These are phyloP conservation scores for Talaromyces sp. DNA, from an alignment of 2,329 filamentous ascomycete species.

Conservation along the genomic window DNA sequence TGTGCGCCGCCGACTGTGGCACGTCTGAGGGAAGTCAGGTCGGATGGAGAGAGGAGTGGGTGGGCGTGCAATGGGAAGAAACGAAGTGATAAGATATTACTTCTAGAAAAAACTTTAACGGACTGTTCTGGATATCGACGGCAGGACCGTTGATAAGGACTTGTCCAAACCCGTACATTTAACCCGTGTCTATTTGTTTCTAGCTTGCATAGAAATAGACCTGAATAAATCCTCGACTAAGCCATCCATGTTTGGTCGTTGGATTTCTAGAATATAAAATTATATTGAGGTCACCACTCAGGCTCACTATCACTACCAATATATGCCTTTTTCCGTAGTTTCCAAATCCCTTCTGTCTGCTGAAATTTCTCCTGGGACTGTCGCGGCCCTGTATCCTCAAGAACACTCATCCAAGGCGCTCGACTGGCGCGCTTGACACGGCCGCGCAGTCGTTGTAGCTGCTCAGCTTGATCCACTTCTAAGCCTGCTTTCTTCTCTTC, in stretches of 20 bases:
- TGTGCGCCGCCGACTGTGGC: slow-evolving; percentile 77
- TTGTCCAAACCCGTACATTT: no score
- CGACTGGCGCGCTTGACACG: slow-evolving; percentile 32
- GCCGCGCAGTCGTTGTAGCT: slow-evolving; percentile 27
- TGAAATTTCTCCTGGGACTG: slow-evolving; percentile 18
- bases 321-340: slow-evolving; percentile 35
- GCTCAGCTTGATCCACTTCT: slow-evolving; percentile 9
- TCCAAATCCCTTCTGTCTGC: slow-evolving; percentile 33
- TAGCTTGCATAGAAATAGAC: no score
- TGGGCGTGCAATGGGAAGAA: slow-evolving; percentile 98
- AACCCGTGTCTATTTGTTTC: no score
- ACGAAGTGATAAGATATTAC: slow-evolving; percentile 14
- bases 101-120: background rate
- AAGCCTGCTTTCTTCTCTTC: slow-evolving; percentile 1
- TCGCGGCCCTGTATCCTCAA: slow-evolving; percentile 28
- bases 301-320: slow-evolving; percentile 34
- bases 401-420: slow-evolving; percentile 38
- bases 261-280: background rate
- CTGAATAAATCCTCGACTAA: no score
- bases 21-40: slow-evolving; percentile 58
- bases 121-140: background rate
- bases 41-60: slow-evolving; percentile 91
- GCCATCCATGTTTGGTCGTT: no score
- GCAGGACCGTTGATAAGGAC: background rate
- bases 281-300: slow-evolving; percentile 2